Evolutionary conservation across 805 yeast species (phyloP), one percentile per base, ranked within the genome.

Genomic region (Candida glaebosa): DNA sequence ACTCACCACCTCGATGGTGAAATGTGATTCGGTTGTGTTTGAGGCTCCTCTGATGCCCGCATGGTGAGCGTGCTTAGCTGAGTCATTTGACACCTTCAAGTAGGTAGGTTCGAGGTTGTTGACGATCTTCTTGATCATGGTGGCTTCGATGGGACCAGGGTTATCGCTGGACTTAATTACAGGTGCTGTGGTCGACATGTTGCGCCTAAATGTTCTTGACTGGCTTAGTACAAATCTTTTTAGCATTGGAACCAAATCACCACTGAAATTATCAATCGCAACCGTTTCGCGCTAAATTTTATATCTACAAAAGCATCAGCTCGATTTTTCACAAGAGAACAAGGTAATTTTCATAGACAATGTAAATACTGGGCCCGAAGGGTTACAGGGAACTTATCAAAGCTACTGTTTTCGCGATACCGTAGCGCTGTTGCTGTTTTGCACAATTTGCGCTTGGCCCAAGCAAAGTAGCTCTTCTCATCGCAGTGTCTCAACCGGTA

Each of bases 41-140:
- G 73, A 50, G 6, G 90, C 87, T 3, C 83, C 88, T 40, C 81
- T 74, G 67, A 87, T 75, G 2, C 95, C 89, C 43, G 81, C 82
- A 60, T 91, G 98, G 49, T 87, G 90, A 2, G 89, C 79, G 61
- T 91, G 98, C 57, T 85, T 85, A 61, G 79, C 80, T 5, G 96
- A 87, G 61, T 91, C 97, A 58, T 91, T 91, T 43, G 67, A 69
- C 4, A 91, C 73, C 24, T 67, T 73, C 49, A 77, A 69, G 49
- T 48, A 60, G 6, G 56, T 54, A 17, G 79, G 95, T 48, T 65
- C 53, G 37, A 72, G 71, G 3, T 58, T 60, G 4, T 52, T 46
- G 16, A 58, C 48, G 20, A 82, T 52, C 48, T 79, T 80, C 2
- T 56, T 46, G 31, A 63, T 58, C 31, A 82, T 79, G 32, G 66